Base-by-base conservation (phyloP, 352 stramenopile genomes). In the Globisporangium spinosum region DNA sequence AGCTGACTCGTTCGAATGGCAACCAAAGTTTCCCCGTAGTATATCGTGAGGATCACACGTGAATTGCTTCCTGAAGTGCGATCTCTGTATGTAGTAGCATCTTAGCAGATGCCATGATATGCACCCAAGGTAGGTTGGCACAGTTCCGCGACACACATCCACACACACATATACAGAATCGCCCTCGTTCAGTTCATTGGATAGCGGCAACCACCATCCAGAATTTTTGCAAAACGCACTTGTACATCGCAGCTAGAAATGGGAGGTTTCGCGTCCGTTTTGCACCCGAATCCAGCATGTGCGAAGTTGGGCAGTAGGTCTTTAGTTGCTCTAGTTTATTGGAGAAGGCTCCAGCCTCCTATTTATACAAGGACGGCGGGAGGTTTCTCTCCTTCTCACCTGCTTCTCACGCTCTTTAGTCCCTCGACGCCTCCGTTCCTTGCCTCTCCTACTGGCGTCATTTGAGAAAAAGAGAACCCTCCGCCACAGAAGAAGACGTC, bases 391-490 rank as follows among this genome's bases (percentile, higher is more conserved):
- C 17, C 17, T 22, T 43, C 17, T 43, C 53, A 13, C 53, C 56
- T 43, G 40, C 29, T 32, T 32, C 29, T 32, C 23, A 20, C 35
- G 25, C 47, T 58, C 17, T 29, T 65, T n/a, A n/a, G 15, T 1
- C 40, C 13, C 12, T 6, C 40, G 13, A 47, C 13, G 15, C 40
- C 13, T 17, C 40, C 12, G 12, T 47, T n/a, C 15, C 40, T n/a
- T 5, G 12, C 40, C 13, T n/a, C 32, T 5, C 54, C 54, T 59
- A 8, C 54, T 17, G 27, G 34, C 32, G 43, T 34, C 34, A 66
- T 66, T 67, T 27, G 49, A 67, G 47, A 67, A 59, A 15, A 47
- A 47, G 40, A 47, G 15, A 17, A 45, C 12, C 40, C 40, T 47
- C 4, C 6, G 40, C 40, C 15, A 47, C 12, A 47, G 35, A 43